phyloP scores from a whole-genome alignment of 495 filamentous ascomycete genomes.

The Lasiosphaeria ovina region DNA sequence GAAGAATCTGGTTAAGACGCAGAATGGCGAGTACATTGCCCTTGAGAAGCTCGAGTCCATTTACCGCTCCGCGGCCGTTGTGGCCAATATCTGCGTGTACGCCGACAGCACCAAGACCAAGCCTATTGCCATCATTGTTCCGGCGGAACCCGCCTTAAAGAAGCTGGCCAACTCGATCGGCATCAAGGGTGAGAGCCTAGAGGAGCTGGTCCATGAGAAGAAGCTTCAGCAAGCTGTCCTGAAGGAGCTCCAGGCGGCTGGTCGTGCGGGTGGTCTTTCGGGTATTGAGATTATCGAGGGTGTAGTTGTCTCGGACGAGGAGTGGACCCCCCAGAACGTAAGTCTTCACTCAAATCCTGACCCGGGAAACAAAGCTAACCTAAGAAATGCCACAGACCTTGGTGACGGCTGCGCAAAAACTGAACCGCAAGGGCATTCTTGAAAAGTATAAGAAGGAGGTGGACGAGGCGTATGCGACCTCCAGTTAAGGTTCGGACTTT shows the following conservation, averaged over 20 bases:
- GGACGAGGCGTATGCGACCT: conserved; percentile 53
- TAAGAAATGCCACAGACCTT: conserved; percentile 47
- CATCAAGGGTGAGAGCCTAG: conserved; percentile 66
- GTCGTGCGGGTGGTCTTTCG: conserved; percentile 70
- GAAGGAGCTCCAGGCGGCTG: conserved; percentile 74
- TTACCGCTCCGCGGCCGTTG: conserved; percentile 81
- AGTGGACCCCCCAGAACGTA: conserved; percentile 97
- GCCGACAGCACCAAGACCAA: conserved; percentile 77
- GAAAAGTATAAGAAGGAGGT: conserved; percentile 66
- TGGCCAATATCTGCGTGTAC: conserved; percentile 94
- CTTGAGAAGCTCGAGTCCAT: conserved; percentile 97
- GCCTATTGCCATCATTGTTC: conserved; percentile 93
- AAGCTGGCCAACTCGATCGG: conserved; percentile 73
- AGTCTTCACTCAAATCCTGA: conserved; percentile 37
- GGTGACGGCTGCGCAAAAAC: conserved; percentile 73
- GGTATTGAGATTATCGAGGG: conserved; percentile 93
- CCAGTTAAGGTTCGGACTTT: conserved; percentile 1
- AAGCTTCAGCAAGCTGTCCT: conserved; percentile 77
- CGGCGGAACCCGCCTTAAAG: conserved; percentile 79
- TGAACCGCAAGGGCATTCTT: conserved; percentile 68
- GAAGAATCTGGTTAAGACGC: conserved; percentile 97
- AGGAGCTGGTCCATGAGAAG: conserved; percentile 79
- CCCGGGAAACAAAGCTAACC: conserved; percentile 24
- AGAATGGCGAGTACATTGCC: conserved; percentile 96
- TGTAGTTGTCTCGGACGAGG: conserved; percentile 89